Conservation (phyloP, 768 basidiomycete genomes). For the Rhodosporidiobolus sp. region DNA sequence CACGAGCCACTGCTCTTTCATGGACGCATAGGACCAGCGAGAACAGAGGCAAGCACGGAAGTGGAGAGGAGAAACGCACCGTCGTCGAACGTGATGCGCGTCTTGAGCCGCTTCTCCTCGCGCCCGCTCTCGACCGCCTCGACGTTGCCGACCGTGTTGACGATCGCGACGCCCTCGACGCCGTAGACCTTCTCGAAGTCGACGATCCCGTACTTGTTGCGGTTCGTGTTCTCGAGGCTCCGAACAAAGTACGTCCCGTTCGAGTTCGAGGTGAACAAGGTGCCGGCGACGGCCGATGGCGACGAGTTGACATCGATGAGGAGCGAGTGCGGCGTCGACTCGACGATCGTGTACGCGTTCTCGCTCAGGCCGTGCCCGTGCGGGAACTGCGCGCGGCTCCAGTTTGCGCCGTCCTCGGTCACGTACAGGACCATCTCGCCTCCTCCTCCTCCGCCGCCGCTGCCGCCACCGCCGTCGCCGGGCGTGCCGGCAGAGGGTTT, state of each 20-base stretch:
- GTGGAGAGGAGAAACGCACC: slow-evolving; percentile 49
- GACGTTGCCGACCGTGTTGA: slow-evolving; percentile 80
- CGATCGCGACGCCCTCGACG: slow-evolving; percentile 78
- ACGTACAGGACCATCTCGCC: slow-evolving; percentile 85
- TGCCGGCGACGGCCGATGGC: slow-evolving; percentile 64
- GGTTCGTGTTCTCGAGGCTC: slow-evolving; percentile 84
- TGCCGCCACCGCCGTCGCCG: slow-evolving; percentile 45
- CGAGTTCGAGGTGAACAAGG: slow-evolving; percentile 90
- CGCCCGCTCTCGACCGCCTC: slow-evolving; percentile 73
- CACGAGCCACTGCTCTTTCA: no score
- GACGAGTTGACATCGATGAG: slow-evolving; percentile 85
- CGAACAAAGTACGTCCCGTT: slow-evolving; percentile 91
- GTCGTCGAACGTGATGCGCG: slow-evolving; percentile 85
- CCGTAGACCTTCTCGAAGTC: slow-evolving; percentile 88
- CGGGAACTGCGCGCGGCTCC: slow-evolving; percentile 89
- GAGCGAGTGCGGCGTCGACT: slow-evolving; percentile 86
- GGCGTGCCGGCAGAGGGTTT: slow-evolving; percentile 58
- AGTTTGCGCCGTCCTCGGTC: slow-evolving; percentile 72
- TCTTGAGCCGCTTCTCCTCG: slow-evolving; percentile 69
- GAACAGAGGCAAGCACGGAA: neutral
- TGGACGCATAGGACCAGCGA: neutral
- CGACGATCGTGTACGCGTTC: slow-evolving; percentile 94
- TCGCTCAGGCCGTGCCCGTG: slow-evolving; percentile 68
- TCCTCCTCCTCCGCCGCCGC: neutral
- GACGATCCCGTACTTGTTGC: slow-evolving; percentile 81